Evolutionary conservation across 1,284 basidiomycete genomes (phyloP).

Genomic region (Cystobasidium pallidum): DNA sequence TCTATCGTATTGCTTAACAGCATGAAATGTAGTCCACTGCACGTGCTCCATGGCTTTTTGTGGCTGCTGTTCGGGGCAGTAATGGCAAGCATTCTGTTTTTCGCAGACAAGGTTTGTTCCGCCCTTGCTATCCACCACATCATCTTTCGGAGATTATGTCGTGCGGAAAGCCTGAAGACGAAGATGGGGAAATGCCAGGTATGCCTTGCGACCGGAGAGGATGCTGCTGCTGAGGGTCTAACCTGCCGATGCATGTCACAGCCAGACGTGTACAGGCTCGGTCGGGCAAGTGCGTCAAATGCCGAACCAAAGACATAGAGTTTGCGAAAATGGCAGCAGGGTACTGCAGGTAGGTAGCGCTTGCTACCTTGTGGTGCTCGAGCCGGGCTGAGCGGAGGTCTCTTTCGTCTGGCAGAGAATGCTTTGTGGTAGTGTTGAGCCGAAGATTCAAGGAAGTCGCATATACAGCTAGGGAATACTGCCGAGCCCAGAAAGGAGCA

Average conservation of each 20-base stretch:
- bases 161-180: constrained; percentile 35
- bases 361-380: background rate
- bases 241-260: constrained; percentile 3
- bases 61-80: too few relatives aligned
- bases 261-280: constrained; percentile 15
- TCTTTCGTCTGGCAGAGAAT: constrained; percentile 20
- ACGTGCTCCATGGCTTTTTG: too few relatives aligned
- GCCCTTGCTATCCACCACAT: background rate
- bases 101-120: background rate
- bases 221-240: background rate
- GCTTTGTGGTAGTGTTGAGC: constrained; percentile 23
- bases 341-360: constrained; percentile 28
- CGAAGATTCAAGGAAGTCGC: constrained; percentile 36
- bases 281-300: constrained; percentile 31
- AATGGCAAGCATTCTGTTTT: background rate
- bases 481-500: constrained; percentile 10
- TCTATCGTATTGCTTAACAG: background rate
- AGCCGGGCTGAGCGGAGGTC: background rate
- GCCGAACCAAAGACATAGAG: constrained; percentile 21
- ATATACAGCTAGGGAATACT: constrained; percentile 32
- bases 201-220: background rate
- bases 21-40: too few relatives aligned
- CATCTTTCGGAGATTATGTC: constrained; percentile 9
- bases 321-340: constrained; percentile 15
- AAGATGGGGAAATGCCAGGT: constrained; percentile 40